Evolutionary conservation across 352 stramenopile species (phyloP).

Genomic region (Pythium dissimile): DNA sequence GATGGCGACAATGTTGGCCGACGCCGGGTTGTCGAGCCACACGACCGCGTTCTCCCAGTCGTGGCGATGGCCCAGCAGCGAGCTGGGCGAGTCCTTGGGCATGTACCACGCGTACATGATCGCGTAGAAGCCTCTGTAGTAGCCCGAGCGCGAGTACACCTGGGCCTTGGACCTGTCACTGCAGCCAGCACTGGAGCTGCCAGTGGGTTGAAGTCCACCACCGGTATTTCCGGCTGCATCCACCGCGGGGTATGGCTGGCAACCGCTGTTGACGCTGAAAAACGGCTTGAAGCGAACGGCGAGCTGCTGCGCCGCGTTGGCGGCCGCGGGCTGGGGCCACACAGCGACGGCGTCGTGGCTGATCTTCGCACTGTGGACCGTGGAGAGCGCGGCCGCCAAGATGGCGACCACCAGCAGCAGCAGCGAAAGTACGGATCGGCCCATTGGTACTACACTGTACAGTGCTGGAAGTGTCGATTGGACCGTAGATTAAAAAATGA

Average conservation of each 20-base stretch:
- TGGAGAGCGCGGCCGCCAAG: not conserved
- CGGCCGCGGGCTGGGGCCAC: slow-evolving; percentile 3
- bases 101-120: slow-evolving; percentile 45
- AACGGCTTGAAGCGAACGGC: slow-evolving; percentile 27
- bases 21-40: slow-evolving; percentile 15
- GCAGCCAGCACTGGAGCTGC: slow-evolving; percentile 6
- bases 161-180: slow-evolving; percentile 20
- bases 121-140: slow-evolving; percentile 25
- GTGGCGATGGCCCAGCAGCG: slow-evolving; percentile 28
- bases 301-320: slow-evolving; percentile 11
- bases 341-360: slow-evolving; percentile 6
- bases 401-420: not conserved
- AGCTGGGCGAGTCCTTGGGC: slow-evolving; percentile 30
- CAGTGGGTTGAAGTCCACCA: slow-evolving; percentile 8
- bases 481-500: slow-evolving; percentile 6
- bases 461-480: too few relatives aligned
- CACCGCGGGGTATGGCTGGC: slow-evolving; percentile 22
- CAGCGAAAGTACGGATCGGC: not conserved
- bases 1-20: not conserved
- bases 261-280: slow-evolving; percentile 22
- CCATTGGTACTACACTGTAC: too few relatives aligned
- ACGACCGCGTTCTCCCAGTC: slow-evolving; percentile 42
- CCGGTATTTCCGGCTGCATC: slow-evolving; percentile 23
- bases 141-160: slow-evolving; percentile 26
- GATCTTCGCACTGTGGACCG: not conserved